Evolutionary conservation across 2,329 filamentous ascomycete genomes (phyloP).

Genomic region (Penicillium thymicola): DNA sequence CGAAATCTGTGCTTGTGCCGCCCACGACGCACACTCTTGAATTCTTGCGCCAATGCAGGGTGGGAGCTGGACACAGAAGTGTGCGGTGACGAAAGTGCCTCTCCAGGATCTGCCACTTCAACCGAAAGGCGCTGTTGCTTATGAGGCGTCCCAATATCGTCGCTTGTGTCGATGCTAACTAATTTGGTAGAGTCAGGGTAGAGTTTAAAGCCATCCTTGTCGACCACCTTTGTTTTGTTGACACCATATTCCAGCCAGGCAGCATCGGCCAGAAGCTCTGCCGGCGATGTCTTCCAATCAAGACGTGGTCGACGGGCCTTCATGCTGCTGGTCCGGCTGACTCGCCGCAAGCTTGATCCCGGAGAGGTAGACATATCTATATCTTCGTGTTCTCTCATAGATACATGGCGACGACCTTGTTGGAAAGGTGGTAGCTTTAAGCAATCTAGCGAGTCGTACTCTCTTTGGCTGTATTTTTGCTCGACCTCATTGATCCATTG

Average conservation of each 20-base stretch:
- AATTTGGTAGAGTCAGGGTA: conserved; percentile 43
- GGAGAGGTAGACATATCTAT: conserved; percentile 32
- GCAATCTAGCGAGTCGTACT: conserved; percentile 46
- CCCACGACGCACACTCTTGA: conserved; percentile 53
- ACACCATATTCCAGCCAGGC: conserved; percentile 83
- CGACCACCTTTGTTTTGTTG: conserved; percentile 78
- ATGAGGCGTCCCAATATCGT: conserved; percentile 5
- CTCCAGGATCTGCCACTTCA: conserved; percentile 15
- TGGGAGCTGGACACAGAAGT: conserved; percentile 43
- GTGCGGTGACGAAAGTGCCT: conserved; percentile 23
- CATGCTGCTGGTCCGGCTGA: conserved; percentile 42
- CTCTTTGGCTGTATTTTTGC: conserved; percentile 45
- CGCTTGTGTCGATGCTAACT: conserved; percentile 13
- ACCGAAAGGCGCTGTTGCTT: conserved; percentile 22
- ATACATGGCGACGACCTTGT: conserved; percentile 14
- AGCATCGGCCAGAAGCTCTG: conserved; percentile 82
- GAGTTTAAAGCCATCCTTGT: conserved; percentile 70
- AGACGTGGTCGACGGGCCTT: conserved; percentile 71
- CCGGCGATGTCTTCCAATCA: conserved; percentile 80
- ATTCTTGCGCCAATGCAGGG: conserved; percentile 32
- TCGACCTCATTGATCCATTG: conserved; percentile 73
- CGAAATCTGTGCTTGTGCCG: conserved; percentile 60
- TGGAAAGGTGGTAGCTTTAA: conserved; percentile 45
- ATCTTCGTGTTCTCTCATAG: conserved; percentile 22
- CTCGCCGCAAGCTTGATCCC: conserved; percentile 42